Evolutionary conservation across 2,329 filamentous ascomycete genomes (phyloP).

Genomic region (Diaporthe sp.): DNA sequence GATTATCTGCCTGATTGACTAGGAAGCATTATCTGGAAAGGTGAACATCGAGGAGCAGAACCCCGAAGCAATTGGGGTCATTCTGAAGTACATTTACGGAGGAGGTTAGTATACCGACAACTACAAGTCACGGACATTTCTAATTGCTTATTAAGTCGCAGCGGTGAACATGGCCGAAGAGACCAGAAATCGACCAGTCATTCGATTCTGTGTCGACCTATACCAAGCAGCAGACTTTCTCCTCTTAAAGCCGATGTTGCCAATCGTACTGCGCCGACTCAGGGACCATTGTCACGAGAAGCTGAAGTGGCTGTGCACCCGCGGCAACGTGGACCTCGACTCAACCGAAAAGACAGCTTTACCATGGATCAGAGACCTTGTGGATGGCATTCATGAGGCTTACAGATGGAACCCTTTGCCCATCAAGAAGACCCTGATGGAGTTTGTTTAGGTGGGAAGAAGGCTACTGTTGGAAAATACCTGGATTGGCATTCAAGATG

Average conservation of each 20-base stretch:
- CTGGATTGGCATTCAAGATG: too few species aligned
- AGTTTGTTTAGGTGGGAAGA: too few species aligned
- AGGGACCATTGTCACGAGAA: too few species aligned
- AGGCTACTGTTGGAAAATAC: too few species aligned
- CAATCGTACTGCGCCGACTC: too few species aligned
- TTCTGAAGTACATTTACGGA: background rate
- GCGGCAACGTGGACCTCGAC: too few species aligned
- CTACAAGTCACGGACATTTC: background rate
- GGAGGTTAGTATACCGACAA: background rate
- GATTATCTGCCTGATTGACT: background rate
- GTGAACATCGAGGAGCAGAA: background rate
- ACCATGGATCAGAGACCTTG: too few species aligned
- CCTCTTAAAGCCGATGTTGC: background rate
- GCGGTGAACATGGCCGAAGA: background rate
- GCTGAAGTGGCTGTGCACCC: too few species aligned
- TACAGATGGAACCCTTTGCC: too few species aligned
- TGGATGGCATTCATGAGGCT: too few species aligned
- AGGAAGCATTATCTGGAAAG: background rate
- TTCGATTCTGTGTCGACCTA: background rate
- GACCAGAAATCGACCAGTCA: background rate
- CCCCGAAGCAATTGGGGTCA: background rate
- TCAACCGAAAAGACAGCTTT: too few species aligned
- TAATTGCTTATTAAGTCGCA: background rate
- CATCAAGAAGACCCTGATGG: too few species aligned
- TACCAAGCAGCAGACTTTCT: background rate